These are phyloP conservation scores for Obelidium mucronatum DNA, from an alignment of 192 early-diverging fungal species.

Conservation along the genomic window DNA sequence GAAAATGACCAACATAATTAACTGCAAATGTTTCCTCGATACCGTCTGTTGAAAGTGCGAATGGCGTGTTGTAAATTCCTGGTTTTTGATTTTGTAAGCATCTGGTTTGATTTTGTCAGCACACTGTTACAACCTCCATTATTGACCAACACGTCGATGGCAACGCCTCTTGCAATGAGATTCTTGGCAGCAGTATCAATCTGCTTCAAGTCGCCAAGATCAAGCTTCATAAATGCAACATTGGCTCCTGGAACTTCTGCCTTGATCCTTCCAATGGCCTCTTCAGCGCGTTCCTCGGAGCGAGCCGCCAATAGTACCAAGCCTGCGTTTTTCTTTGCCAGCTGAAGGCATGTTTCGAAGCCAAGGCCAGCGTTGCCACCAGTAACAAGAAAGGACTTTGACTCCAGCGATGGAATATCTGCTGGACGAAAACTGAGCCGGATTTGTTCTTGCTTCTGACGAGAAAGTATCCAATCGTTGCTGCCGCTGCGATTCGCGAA, in stretches of 20 bases:
- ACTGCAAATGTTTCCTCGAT: slow-evolving; percentile 29
- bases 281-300: slow-evolving; percentile 21
- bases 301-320: slow-evolving; percentile 30
- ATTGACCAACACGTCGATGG: slow-evolving; percentile 20
- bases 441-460: too few relatives aligned
- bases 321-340: slow-evolving; percentile 37
- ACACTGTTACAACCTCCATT: neutral
- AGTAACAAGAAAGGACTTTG: slow-evolving; percentile 37
- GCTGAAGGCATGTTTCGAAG: slow-evolving; percentile 31
- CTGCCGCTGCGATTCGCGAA: too few relatives aligned
- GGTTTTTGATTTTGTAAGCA: neutral
- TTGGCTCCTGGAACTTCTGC: slow-evolving; percentile 7
- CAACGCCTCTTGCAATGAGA: neutral
- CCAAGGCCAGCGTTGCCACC: slow-evolving; percentile 55
- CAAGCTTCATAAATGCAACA: slow-evolving; percentile 50
- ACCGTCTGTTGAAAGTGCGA: slow-evolving; percentile 31
- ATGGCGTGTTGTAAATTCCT: slow-evolving; percentile 69
- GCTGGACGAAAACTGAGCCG: too few relatives aligned
- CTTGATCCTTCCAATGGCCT: slow-evolving; percentile 36
- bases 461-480: too few relatives aligned
- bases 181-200: neutral
- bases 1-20: slow-evolving; percentile 45
- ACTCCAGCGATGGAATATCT: slow-evolving; percentile 20
- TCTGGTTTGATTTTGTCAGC: neutral
- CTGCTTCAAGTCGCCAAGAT: slow-evolving; percentile 41